Percentiles rank a stretch among this genome's conserved stretches.
Evolutionary conservation across 306 rosid genomes (phyloP).

Genomic region (Acacia crassicarpa): DNA sequence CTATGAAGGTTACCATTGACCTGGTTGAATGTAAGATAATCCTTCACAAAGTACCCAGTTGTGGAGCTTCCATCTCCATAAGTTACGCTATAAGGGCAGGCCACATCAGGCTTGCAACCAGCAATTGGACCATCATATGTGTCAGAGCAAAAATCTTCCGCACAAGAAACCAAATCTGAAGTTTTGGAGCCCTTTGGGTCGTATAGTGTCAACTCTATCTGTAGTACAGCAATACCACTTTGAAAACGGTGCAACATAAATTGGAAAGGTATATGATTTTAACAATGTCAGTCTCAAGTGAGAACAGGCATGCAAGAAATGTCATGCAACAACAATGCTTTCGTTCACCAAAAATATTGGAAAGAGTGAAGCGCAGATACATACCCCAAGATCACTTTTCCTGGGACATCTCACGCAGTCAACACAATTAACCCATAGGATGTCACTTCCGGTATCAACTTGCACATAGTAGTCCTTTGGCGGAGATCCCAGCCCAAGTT

Average conservation of each 20-base stretch:
- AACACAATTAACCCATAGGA: slow-evolving; percentile 85
- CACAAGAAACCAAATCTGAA: slow-evolving; percentile 65
- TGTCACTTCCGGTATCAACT: slow-evolving; percentile 98
- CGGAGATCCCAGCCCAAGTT: slow-evolving; percentile 86
- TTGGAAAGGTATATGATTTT: background rate
- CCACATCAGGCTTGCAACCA: slow-evolving; percentile 54
- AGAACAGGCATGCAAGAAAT: slow-evolving; percentile 1
- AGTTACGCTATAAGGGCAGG: slow-evolving; percentile 68
- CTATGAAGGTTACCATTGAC: slow-evolving; percentile 66
- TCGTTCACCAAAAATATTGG: background rate
- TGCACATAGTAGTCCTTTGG: slow-evolving; percentile 81
- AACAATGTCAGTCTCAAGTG: background rate
- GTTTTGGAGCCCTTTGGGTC: slow-evolving; percentile 68
- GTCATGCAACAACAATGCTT: background rate
- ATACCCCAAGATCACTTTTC: slow-evolving; percentile 76
- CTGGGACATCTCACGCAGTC: slow-evolving; percentile 76
- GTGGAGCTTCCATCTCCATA: slow-evolving; percentile 96
- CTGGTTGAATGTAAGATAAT: slow-evolving; percentile 60
- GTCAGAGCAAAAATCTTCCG: slow-evolving; percentile 66
- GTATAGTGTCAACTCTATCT: slow-evolving; percentile 75
- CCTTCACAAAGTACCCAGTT: slow-evolving; percentile 80
- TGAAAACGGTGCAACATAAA: slow-evolving; percentile 9
- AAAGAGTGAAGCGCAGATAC: slow-evolving; percentile 27
- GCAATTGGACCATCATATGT: slow-evolving; percentile 60
- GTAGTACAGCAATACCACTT: slow-evolving; percentile 29